phyloP scores from a whole-genome alignment of 768 basidiomycete species.

The Amanita phalloides region DNA sequence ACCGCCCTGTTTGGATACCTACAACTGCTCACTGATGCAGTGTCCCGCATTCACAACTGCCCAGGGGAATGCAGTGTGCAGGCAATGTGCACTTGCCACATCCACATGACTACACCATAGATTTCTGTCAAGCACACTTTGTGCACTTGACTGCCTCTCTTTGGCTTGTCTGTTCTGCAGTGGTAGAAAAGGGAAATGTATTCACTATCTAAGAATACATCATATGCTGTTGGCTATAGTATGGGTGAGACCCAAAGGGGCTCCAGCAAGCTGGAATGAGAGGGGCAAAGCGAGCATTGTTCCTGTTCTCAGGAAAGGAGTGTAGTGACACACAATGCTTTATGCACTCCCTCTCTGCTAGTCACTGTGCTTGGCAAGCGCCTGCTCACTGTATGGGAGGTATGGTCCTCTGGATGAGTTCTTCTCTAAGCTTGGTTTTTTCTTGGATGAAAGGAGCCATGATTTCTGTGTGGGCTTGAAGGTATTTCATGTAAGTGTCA shows the following conservation, averaged over 20 bases:
- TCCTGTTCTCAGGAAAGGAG: background rate
- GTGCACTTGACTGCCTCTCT: too few relatives aligned
- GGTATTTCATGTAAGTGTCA: background rate
- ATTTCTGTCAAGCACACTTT: too few relatives aligned
- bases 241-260: background rate
- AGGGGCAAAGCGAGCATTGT: background rate
- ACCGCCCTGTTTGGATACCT: too few relatives aligned
- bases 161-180: too few relatives aligned
- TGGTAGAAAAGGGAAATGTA: too few relatives aligned
- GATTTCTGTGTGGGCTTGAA: background rate
- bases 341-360: background rate
- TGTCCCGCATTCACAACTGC: too few relatives aligned
- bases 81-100: too few relatives aligned
- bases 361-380: background rate
- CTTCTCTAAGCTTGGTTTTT: background rate
- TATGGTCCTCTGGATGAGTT: background rate
- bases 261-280: background rate
- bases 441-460: conserved; percentile 4
- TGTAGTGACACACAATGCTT: background rate
- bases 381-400: background rate
- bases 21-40: too few relatives aligned
- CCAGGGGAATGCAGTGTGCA: too few relatives aligned
- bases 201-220: too few relatives aligned
- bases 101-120: too few relatives aligned
- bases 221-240: too few relatives aligned